phyloP scores from a whole-genome alignment of 257 asterid genomes.

The Sherardia arvensis region DNA sequence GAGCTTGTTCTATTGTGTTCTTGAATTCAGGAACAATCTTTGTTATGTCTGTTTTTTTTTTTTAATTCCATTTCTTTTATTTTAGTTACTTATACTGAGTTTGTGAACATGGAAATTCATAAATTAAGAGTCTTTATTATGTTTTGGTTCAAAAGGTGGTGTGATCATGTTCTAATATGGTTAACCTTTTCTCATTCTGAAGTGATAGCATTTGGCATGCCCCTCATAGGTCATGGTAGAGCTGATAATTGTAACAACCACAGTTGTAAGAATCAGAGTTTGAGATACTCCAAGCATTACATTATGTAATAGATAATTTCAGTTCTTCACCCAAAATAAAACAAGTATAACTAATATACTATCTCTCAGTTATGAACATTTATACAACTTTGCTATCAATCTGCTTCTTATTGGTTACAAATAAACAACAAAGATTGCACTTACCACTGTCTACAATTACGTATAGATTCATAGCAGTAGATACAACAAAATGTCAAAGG shows the following conservation, averaged over 20 bases:
- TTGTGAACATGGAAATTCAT: too few species aligned
- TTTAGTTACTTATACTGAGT: too few species aligned
- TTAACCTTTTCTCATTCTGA: too few species aligned
- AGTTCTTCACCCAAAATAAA: background rate
- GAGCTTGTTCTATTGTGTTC: too few species aligned
- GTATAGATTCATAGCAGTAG: background rate
- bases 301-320: background rate
- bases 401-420: background rate
- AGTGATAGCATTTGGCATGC: too few species aligned
- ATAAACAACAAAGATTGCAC: background rate
- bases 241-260: background rate
- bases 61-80: too few species aligned
- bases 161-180: too few species aligned
- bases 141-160: too few species aligned
- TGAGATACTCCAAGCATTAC: background rate
- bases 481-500: background rate
- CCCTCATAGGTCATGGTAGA: too few species aligned
- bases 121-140: too few species aligned
- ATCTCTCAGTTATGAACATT: background rate
- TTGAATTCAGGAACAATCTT: too few species aligned
- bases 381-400: slow-evolving; percentile 1
- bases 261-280: background rate
- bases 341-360: background rate
- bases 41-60: too few species aligned
- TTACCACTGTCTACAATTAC: background rate